Evolutionary conservation across 768 basidiomycete species (phyloP).

Genomic region (Boletellus emodensis): DNA sequence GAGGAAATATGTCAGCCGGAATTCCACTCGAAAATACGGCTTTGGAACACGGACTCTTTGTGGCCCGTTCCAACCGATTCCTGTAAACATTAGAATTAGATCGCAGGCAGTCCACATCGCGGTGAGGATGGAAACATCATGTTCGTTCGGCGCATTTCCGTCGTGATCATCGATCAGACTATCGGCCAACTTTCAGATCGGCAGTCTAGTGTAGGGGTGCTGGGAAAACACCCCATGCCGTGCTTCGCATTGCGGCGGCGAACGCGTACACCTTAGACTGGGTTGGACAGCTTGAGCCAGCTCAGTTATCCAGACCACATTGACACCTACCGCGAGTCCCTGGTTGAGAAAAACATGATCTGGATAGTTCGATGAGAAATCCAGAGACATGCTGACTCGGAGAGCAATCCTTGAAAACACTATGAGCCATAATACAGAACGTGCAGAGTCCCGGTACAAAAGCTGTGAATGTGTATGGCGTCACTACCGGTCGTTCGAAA

Average conservation of each 20-base stretch:
- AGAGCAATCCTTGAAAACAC: slow-evolving; percentile 44
- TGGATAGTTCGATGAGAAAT: slow-evolving; percentile 19
- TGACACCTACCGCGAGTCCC: slow-evolving; percentile 16
- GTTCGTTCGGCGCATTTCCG: neutral
- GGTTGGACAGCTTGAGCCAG: neutral
- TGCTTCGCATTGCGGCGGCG: slow-evolving; percentile 22
- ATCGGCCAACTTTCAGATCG: slow-evolving; percentile 1
- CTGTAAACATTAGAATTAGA: slow-evolving; percentile 22
- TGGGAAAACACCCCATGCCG: slow-evolving; percentile 18
- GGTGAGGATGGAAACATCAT: neutral
- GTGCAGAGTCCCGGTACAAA: slow-evolving; percentile 40
- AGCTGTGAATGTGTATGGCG: slow-evolving; percentile 30
- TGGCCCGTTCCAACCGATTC: slow-evolving; percentile 26
- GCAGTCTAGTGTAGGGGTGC: slow-evolving; percentile 12
- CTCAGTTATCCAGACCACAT: too few species aligned
- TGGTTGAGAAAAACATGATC: slow-evolving; percentile 20
- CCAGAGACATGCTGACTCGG: slow-evolving; percentile 32
- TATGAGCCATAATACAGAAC: slow-evolving; percentile 50
- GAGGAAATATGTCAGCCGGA: slow-evolving; percentile 13
- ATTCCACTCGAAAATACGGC: slow-evolving; percentile 15
- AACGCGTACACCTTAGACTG: slow-evolving; percentile 28
- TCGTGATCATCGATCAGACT: neutral
- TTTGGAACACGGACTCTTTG: slow-evolving; percentile 10
- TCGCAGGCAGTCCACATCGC: slow-evolving; percentile 30
- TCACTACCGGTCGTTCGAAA: slow-evolving; percentile 15